A percentile compares a stretch with the other conserved stretches of the same genome.
Conservation (phyloP, 441 rosid genomes). For the Erodium trifolium region DNA sequence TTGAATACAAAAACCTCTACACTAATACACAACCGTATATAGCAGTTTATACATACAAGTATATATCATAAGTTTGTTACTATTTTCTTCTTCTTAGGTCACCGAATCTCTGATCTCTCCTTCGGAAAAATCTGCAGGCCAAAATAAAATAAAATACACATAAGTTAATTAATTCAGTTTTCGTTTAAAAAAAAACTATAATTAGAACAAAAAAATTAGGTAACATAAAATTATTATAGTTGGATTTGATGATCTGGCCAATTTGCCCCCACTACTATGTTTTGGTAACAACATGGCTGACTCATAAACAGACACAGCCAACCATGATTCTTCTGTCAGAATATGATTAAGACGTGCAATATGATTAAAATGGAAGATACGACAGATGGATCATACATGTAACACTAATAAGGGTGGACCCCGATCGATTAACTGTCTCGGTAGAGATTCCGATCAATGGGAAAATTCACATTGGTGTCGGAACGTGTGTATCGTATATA, state of each 20-base stretch:
- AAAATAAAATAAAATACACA: conserved; percentile 2
- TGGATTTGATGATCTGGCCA: background rate
- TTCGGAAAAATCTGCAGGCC: conserved; percentile 24
- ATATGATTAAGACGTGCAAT: too few relatives aligned
- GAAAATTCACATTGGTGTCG: too few relatives aligned
- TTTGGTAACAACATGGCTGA: background rate
- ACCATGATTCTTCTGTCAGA: background rate
- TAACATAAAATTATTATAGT: background rate
- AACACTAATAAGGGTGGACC: too few relatives aligned
- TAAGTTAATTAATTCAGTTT: conserved; percentile 6
- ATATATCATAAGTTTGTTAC: too few relatives aligned
- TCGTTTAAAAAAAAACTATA: background rate
- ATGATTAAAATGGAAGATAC: too few relatives aligned
- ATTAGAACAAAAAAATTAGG: background rate
- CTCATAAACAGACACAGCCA: conserved; percentile 2
- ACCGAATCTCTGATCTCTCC: conserved; percentile 14
- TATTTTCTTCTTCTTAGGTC: conserved; percentile 14
- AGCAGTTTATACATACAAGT: background rate
- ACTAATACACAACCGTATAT: too few relatives aligned
- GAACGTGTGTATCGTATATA: too few relatives aligned
- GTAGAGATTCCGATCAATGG: too few relatives aligned
- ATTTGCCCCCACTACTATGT: background rate
- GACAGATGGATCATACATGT: too few relatives aligned
- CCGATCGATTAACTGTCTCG: too few relatives aligned
- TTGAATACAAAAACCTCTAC: background rate